Conservation (phyloP, 768 basidiomycete species). For the Exsudoporus frostii region DNA sequence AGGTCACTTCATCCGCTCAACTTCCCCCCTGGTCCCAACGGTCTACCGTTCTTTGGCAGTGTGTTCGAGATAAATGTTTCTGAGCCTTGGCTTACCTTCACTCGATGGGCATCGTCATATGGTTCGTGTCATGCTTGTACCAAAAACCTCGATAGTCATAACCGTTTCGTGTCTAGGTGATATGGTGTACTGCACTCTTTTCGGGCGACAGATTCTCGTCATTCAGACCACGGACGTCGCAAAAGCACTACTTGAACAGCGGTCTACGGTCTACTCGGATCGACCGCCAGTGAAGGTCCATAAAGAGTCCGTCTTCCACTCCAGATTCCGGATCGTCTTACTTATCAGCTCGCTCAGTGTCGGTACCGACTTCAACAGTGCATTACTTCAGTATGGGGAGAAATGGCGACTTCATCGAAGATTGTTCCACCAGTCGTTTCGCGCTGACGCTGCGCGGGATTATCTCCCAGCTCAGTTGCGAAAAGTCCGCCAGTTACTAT, state of each 20-base stretch:
- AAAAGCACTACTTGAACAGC: constrained; percentile 35
- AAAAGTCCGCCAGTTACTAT: constrained; percentile 27
- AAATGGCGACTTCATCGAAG: constrained; percentile 32
- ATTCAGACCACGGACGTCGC: constrained; percentile 32
- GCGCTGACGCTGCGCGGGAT: constrained; percentile 24
- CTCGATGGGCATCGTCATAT: constrained; percentile 27
- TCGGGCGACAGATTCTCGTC: constrained; percentile 34
- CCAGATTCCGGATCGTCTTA: not conserved
- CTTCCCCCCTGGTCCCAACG: constrained; percentile 31
- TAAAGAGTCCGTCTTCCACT: constrained; percentile 21
- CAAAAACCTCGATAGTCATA: not conserved
- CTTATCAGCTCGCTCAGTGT: constrained; percentile 12
- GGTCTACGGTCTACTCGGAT: constrained; percentile 37
- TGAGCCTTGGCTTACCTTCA: constrained; percentile 34
- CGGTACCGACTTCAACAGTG: constrained; percentile 31
- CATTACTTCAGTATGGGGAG: constrained; percentile 29
- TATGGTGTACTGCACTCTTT: constrained; percentile 29
- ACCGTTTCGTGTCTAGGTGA: constrained; percentile 22
- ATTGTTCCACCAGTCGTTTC: constrained; percentile 33
- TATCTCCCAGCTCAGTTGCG: constrained; percentile 27
- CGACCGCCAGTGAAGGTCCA: constrained; percentile 31
- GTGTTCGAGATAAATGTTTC: constrained; percentile 23
- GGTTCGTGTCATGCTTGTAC: constrained; percentile 14
- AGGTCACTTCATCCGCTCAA: constrained; percentile 1
- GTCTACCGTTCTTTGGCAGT: constrained; percentile 30